phyloP scores from a whole-genome alignment of 306 rosid genomes.

The Boehmeria nivea region DNA sequence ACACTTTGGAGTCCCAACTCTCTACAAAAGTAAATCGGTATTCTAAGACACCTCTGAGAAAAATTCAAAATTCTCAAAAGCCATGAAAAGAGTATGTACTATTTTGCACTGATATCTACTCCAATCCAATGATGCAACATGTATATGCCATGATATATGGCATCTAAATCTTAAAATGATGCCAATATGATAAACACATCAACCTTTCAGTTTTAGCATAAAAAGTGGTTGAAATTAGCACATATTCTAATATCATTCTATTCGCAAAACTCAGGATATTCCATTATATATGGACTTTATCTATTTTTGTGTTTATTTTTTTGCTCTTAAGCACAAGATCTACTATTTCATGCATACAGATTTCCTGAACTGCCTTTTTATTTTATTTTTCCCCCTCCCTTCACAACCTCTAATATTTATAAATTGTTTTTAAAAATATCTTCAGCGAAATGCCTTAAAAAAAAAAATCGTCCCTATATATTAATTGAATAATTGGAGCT shows the following conservation, averaged over 20 bases:
- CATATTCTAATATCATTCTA: slow-evolving; percentile 8
- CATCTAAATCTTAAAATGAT: slow-evolving; percentile 4
- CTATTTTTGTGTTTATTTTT: too few relatives aligned
- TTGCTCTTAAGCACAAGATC: too few relatives aligned
- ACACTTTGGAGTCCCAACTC: slow-evolving; percentile 2
- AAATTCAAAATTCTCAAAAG: neutral
- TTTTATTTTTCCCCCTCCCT: too few relatives aligned
- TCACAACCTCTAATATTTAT: too few relatives aligned
- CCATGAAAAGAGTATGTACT: too few relatives aligned
- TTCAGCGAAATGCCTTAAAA: too few relatives aligned
- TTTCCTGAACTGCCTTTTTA: too few relatives aligned
- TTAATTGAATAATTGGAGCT: too few relatives aligned
- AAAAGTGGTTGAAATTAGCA: slow-evolving; percentile 4
- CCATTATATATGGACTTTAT: neutral
- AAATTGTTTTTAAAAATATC: too few relatives aligned
- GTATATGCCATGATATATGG: neutral
- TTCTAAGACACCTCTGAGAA: slow-evolving; percentile 5
- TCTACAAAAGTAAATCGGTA: neutral
- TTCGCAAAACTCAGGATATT: slow-evolving; percentile 7
- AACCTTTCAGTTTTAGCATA: neutral
- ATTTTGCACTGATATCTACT: neutral
- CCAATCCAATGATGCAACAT: neutral
- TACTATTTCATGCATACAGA: too few relatives aligned
- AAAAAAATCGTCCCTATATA: too few relatives aligned
- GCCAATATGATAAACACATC: neutral